phyloP scores from a whole-genome alignment of 2,329 filamentous ascomycete species.

The Diaporthe amygdali region DNA sequence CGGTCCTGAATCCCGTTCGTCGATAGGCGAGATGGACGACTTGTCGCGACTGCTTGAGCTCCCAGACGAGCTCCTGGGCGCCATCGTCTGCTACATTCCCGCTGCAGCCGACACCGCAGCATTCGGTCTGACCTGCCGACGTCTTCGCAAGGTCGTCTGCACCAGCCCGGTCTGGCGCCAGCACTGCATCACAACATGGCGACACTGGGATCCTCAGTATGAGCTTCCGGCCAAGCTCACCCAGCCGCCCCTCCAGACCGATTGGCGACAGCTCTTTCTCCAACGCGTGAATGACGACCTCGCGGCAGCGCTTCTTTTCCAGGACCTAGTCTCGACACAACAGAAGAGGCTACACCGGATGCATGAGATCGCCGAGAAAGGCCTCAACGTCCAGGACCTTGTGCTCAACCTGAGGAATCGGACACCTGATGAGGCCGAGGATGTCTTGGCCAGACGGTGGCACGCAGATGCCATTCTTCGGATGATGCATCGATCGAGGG shows the following conservation, averaged over 20 bases:
- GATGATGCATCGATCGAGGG: constrained; percentile 63
- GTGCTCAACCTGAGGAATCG: constrained; percentile 51
- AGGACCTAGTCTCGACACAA: constrained; percentile 60
- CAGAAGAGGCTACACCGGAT: constrained; percentile 59
- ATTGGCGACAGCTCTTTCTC: constrained; percentile 60
- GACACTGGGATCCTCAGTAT: constrained; percentile 59
- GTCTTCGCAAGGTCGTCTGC: constrained; percentile 55
- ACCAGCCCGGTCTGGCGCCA: constrained; percentile 66
- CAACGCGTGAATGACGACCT: constrained; percentile 42
- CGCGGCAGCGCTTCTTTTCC: constrained; percentile 45
- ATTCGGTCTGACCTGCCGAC: constrained; percentile 55
- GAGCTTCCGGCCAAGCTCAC: constrained; percentile 45
- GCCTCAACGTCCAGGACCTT: constrained; percentile 68
- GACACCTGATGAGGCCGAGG: constrained; percentile 55
- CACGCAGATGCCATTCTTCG: constrained; percentile 63
- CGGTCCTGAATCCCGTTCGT: background rate
- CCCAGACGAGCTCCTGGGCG: constrained; percentile 67
- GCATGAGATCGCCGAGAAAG: constrained; percentile 57
- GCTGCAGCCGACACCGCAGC: constrained; percentile 35
- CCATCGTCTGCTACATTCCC: constrained; percentile 53
- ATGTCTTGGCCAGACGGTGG: constrained; percentile 65
- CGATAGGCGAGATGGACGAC: background rate
- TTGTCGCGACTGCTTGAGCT: constrained; percentile 37
- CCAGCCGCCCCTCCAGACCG: constrained; percentile 44
- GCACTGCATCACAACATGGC: constrained; percentile 59